These are phyloP conservation scores for Saturnispora saitoi DNA, from an alignment of 805 yeast genomes.

Conservation along the genomic window DNA sequence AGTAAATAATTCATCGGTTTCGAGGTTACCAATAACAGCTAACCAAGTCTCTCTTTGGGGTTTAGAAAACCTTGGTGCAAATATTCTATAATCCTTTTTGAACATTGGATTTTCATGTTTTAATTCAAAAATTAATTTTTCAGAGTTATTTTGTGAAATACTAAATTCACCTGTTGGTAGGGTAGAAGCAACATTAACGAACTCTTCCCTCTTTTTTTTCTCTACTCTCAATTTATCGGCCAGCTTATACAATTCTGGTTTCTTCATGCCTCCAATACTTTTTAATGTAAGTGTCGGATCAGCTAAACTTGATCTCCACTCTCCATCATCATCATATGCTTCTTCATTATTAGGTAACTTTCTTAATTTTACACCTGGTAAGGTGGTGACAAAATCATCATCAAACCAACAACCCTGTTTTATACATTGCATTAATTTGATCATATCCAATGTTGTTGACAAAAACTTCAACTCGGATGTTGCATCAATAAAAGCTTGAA, in stretches of 20 bases:
- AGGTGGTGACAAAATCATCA: slow-evolving; percentile 51
- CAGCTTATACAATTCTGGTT: slow-evolving; percentile 25
- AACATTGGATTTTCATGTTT: slow-evolving; percentile 44
- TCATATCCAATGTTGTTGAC: slow-evolving; percentile 49
- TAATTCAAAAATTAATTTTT: slow-evolving; percentile 37
- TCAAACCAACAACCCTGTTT: slow-evolving; percentile 88
- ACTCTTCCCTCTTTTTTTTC: slow-evolving; percentile 36
- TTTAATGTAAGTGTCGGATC: slow-evolving; percentile 27
- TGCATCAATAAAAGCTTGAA: slow-evolving; percentile 88
- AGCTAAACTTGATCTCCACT: slow-evolving; percentile 24
- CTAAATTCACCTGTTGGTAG: slow-evolving; percentile 53
- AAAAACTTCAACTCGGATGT: slow-evolving; percentile 76
- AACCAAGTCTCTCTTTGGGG: slow-evolving; percentile 93
- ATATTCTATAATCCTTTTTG: slow-evolving; percentile 55
- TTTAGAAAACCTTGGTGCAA: slow-evolving; percentile 80
- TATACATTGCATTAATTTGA: slow-evolving; percentile 71
- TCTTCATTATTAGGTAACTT: slow-evolving; percentile 16
- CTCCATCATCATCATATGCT: slow-evolving; percentile 28
- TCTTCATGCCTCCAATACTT: slow-evolving; percentile 33
- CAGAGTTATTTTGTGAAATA: slow-evolving; percentile 29
- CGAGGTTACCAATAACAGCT: slow-evolving; percentile 46
- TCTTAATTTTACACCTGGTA: slow-evolving; percentile 39
- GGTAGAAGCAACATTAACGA: slow-evolving; percentile 42
- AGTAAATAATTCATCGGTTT: slow-evolving; percentile 45
- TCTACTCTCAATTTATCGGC: slow-evolving; percentile 35